Base-by-base conservation (phyloP, 2,329 filamentous ascomycete genomes). In the Diaporthe humulicola region DNA sequence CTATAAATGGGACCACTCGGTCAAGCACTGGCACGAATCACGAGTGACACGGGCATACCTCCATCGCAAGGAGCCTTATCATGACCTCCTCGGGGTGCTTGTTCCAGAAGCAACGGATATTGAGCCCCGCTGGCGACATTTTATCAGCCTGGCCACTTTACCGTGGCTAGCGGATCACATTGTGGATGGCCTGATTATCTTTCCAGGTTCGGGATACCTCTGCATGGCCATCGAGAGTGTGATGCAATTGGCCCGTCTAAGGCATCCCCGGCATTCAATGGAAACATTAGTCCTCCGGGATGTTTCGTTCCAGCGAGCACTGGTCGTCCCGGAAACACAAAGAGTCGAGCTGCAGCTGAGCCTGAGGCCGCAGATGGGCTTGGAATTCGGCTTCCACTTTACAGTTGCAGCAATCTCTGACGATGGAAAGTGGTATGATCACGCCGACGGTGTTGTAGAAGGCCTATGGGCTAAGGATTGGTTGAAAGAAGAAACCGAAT, bases 151-250 rank as follows among this genome's bases (percentile, higher is more conserved):
- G 7, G 38, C 12, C 40, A 48, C 36, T 56, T 10, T 58, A 7
- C 69, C 69, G 6, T 71, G 69, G 69, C 30, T 73, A 8, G 36
- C 22, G 14, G 40, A 73, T 81, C 22, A 78, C 76, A 7, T 58
- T 14, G 48, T 71, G 4, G 69, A 58, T 54, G 3, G 22, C 7
- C 25, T 22, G 9, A n/a, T 30, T 5, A 22, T 71, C 0, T 71
- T 38, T 15, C 69, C 69, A 22, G 69, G 84, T 25, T 83, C 85
- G 1, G 81, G 82, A 1, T 83, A 82, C 64, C 52, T 85, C 1
- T 78, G 79, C 25, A 83, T 84, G 82, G 82, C 83, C 5, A 80
- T 83, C 6, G 82, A 85, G 70, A 84, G 17, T 12, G 1, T 71
- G 12, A 19, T 14, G 19, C 69, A 60, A 28, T 9, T 52, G 4